These are phyloP conservation scores for Neurospora sp. DNA, from an alignment of 495 filamentous ascomycete genomes.

Conservation along the genomic window DNA sequence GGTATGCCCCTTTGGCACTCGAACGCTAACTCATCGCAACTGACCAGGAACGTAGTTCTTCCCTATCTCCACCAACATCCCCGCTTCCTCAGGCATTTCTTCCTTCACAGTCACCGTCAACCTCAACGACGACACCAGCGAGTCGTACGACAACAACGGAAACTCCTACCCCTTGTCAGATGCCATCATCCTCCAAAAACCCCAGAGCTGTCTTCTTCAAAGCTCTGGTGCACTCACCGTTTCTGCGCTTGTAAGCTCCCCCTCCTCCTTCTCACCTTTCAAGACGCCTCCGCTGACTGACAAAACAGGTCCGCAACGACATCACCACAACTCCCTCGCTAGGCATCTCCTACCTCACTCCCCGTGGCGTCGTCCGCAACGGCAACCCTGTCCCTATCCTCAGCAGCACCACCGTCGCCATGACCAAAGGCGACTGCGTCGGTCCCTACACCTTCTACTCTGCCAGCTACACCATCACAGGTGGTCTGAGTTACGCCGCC, in stretches of 20 bases:
- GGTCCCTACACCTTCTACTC: conserved; percentile 46
- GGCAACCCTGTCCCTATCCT: conserved; percentile 39
- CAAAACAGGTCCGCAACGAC: conserved; percentile 39
- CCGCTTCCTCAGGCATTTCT: conserved; percentile 32
- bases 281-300: neutral
- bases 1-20: conserved; percentile 18
- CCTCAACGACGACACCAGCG: conserved; percentile 29
- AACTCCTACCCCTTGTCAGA: conserved; percentile 35
- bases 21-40: neutral
- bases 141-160: conserved; percentile 38
- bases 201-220: conserved; percentile 38
- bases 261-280: neutral
- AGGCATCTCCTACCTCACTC: conserved; percentile 38
- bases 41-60: conserved; percentile 29
- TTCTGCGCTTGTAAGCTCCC: conserved; percentile 26
- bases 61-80: conserved; percentile 29
- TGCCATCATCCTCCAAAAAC: conserved; percentile 33
- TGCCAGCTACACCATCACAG: conserved; percentile 34
- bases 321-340: conserved; percentile 30
- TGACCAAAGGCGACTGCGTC: conserved; percentile 39
- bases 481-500: conserved; percentile 38
- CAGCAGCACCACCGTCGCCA: conserved; percentile 29
- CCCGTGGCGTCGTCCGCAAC: conserved; percentile 25
- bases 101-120: conserved; percentile 34
- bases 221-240: conserved; percentile 30